These are phyloP conservation scores for Vigna reflexopilosa DNA, from an alignment of 306 rosid genomes.

Conservation along the genomic window DNA sequence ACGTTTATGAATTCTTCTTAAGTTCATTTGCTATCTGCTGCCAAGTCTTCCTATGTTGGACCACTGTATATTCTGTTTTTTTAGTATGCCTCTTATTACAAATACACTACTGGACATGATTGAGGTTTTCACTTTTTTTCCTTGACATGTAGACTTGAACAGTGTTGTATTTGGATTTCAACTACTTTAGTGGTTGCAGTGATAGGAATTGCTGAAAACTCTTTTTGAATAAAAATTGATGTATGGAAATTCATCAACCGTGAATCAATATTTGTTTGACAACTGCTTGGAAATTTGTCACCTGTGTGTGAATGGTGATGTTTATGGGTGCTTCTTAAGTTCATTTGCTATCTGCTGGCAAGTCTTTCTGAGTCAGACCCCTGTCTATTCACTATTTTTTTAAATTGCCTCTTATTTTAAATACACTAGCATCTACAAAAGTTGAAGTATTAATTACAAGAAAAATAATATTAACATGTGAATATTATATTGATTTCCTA, in stretches of 20 bases:
- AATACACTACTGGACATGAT: constrained; percentile 64
- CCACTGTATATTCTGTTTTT: not conserved
- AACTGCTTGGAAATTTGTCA: not conserved
- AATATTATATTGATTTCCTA: not conserved
- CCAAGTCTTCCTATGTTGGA: not conserved
- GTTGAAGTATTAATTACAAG: constrained; percentile 2
- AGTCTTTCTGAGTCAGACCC: constrained; percentile 10
- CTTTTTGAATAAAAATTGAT: not conserved
- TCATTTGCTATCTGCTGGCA: not conserved
- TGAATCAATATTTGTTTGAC: constrained; percentile 7
- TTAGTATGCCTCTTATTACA: not conserved
- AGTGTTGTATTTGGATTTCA: constrained; percentile 6
- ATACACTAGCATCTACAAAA: not conserved
- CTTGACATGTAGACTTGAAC: constrained; percentile 6
- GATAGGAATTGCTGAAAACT: not conserved
- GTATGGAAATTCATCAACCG: not conserved
- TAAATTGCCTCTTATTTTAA: not conserved
- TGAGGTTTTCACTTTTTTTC: constrained; percentile 63
- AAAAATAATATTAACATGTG: constrained; percentile 3
- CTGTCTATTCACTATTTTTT: not conserved
- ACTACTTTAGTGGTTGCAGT: not conserved
- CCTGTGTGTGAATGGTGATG: constrained; percentile 10
- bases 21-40: not conserved
- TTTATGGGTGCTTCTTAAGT: not conserved
- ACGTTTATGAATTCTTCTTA: not conserved